These are phyloP conservation scores for Nannochloropsis oceanica DNA, from an alignment of 108 stramenopile genomes.

Conservation along the genomic window DNA sequence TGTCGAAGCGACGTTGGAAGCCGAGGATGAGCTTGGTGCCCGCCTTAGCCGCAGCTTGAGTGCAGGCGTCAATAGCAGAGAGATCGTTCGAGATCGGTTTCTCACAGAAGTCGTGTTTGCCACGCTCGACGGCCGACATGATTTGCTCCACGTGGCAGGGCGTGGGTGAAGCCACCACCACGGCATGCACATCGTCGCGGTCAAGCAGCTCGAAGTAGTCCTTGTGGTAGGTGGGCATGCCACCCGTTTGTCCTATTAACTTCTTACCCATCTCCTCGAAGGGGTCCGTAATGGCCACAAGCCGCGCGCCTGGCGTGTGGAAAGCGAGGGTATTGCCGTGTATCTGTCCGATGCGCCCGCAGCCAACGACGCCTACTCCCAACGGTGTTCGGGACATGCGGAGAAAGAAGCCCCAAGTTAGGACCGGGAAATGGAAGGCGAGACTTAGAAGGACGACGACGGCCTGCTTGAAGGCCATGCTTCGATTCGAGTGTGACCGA, in stretches of 20 bases:
- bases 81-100: conserved; percentile 26
- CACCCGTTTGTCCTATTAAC: conserved; percentile 7
- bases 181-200: conserved; percentile 13
- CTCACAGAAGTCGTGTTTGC: conserved; percentile 30
- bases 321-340: conserved; percentile 27
- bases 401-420: background rate
- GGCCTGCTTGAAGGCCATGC: too few relatives aligned
- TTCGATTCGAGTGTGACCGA: too few relatives aligned
- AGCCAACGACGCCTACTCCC: conserved; percentile 26
- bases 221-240: conserved; percentile 23
- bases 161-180: conserved; percentile 21
- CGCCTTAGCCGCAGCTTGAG: conserved; percentile 6
- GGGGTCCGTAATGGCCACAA: conserved; percentile 22
- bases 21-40: conserved; percentile 25
- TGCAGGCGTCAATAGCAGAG: conserved; percentile 10
- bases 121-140: conserved; percentile 25
- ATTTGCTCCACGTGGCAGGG: conserved; percentile 30
- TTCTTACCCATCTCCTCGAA: conserved; percentile 20
- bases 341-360: conserved; percentile 25
- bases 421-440: background rate
- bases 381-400: conserved; percentile 12
- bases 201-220: conserved; percentile 23
- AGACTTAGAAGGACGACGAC: background rate
- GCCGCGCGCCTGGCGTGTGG: conserved; percentile 22
- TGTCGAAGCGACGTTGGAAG: conserved; percentile 25